Conservation (phyloP, 768 basidiomycete genomes). For the Suillus subluteus region DNA sequence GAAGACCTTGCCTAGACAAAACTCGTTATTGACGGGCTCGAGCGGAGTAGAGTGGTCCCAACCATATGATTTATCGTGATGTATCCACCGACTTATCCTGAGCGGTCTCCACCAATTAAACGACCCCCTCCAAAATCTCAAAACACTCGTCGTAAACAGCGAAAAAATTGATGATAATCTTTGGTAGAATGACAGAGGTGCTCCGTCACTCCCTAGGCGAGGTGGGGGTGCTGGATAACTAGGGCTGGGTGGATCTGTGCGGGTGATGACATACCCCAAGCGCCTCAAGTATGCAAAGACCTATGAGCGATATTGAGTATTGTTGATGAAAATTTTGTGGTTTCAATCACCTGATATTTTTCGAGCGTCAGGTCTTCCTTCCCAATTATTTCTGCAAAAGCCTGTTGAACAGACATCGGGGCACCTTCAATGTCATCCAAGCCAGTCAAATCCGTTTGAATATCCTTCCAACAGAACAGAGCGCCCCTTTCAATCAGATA, state of each 20-base stretch:
- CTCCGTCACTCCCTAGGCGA: constrained; percentile 18
- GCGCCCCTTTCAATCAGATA: constrained; percentile 92
- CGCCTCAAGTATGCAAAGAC: constrained; percentile 92
- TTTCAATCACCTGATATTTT: constrained; percentile 72
- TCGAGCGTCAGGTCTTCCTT: constrained; percentile 78
- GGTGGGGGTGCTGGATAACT: constrained; percentile 57
- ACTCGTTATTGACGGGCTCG: constrained; percentile 13
- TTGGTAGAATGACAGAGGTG: background rate
- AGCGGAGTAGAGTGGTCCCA: constrained; percentile 21
- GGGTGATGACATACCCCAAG: constrained; percentile 85
- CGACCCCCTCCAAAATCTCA: constrained; percentile 16
- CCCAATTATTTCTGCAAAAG: constrained; percentile 84
- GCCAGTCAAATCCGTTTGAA: constrained; percentile 25
- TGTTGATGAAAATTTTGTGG: constrained; percentile 16
- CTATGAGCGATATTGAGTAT: constrained; percentile 41
- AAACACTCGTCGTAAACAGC: constrained; percentile 11
- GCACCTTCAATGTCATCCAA: constrained; percentile 54
- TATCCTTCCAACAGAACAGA: constrained; percentile 79
- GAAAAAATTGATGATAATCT: constrained; percentile 20
- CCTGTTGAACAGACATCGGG: constrained; percentile 93
- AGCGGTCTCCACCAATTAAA: constrained; percentile 73
- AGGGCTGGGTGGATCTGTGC: constrained; percentile 63
- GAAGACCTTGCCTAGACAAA: constrained; percentile 63
- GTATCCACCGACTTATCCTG: constrained; percentile 49
- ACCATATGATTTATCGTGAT: constrained; percentile 58